Conservation (phyloP, 2,329 filamentous ascomycete species). For the Xylaria sp. region DNA sequence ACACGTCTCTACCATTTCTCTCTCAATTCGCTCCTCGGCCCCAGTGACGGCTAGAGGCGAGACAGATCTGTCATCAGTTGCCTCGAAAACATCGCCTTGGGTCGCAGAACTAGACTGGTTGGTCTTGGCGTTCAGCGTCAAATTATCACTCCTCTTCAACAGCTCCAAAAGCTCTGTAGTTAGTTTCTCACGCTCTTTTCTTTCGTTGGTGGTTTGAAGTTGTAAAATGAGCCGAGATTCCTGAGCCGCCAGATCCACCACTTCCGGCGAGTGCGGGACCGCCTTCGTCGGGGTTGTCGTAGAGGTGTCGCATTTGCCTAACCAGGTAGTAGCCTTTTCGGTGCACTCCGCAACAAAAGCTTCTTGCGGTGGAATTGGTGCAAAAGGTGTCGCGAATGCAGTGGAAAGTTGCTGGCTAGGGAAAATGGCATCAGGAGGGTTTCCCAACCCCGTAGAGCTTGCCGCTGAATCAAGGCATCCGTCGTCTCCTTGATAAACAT, state of each 20-base stretch:
- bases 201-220: conserved; percentile 10
- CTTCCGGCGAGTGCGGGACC: not conserved
- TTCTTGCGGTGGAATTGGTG: conserved; percentile 1
- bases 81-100: not conserved
- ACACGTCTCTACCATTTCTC: conserved; percentile 84
- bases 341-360: not conserved
- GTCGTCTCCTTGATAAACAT: conserved; percentile 18
- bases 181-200: not conserved
- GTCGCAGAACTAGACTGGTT: not conserved
- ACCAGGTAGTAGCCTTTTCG: not conserved
- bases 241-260: not conserved
- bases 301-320: not conserved
- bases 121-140: not conserved
- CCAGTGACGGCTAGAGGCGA: not conserved
- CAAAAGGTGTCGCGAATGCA: not conserved
- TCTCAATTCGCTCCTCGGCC: conserved; percentile 52
- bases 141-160: not conserved
- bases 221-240: conserved; percentile 2
- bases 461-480: not conserved
- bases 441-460: not conserved
- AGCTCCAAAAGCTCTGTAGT: conserved; percentile 12
- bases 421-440: not conserved
- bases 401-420: not conserved
- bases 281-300: not conserved
- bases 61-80: not conserved